Evolutionary conservation across 73 alveolate species (phyloP).

Genomic region (Durusdinium trenchii): DNA sequence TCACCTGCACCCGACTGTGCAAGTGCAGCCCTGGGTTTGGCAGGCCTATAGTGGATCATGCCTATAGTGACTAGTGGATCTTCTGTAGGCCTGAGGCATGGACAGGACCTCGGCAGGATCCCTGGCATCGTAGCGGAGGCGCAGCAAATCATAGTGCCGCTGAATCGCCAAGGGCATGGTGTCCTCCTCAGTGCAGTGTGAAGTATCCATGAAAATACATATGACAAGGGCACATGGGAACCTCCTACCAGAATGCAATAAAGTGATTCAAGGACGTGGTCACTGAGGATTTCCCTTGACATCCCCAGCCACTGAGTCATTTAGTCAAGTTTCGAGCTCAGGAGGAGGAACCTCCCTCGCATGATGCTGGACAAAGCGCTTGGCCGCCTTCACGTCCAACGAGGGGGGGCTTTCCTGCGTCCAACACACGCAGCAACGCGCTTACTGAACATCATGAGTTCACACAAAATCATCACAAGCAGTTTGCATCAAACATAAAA

Average conservation of each 20-base stretch:
- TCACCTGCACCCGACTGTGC: too few species aligned
- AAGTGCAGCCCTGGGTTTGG: too few species aligned
- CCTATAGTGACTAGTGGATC: not conserved
- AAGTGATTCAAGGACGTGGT: too few species aligned
- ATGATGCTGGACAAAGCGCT: constrained; percentile 17
- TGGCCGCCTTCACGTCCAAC: not conserved
- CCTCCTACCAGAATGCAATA: too few species aligned
- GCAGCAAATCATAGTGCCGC: constrained; percentile 34
- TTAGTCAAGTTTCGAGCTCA: too few species aligned
- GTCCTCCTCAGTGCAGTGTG: not conserved
- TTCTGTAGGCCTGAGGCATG: not conserved
- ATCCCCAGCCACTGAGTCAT: too few species aligned
- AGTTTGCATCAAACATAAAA: too few species aligned
- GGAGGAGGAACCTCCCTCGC: not conserved
- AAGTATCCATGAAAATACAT: not conserved
- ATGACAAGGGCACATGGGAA: not conserved
- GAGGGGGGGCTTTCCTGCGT: not conserved
- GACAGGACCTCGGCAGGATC: constrained; percentile 34
- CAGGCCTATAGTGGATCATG: not conserved
- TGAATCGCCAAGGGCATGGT: constrained; percentile 30
- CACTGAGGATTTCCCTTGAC: too few species aligned
- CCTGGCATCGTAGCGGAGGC: constrained; percentile 23
- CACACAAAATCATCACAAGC: too few species aligned
- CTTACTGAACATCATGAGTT: too few species aligned
- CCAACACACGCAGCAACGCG: not conserved